Evolutionary conservation across 768 basidiomycete species (phyloP).

Genomic region (Tylopilus subfusipes): DNA sequence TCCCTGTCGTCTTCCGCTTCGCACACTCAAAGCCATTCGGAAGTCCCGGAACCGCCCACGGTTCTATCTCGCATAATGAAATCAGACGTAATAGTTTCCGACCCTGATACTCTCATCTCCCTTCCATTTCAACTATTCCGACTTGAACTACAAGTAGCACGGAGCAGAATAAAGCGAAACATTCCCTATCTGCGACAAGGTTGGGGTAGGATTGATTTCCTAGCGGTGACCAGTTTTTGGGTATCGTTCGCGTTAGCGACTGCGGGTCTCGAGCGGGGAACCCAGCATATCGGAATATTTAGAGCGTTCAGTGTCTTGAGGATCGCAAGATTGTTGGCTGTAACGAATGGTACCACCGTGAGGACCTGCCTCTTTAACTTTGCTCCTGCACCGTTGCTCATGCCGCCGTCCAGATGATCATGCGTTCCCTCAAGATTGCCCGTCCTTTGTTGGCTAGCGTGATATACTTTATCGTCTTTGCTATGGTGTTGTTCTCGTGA

Average conservation of each 20-base stretch:
- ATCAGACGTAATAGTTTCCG: conserved; percentile 35
- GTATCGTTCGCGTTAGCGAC: conserved; percentile 69
- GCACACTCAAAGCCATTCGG: not conserved
- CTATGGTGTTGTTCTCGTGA: conserved; percentile 83
- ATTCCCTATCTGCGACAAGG: conserved; percentile 89
- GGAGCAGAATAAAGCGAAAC: conserved; percentile 56
- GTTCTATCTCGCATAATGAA: conserved; percentile 50
- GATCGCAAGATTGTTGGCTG: conserved; percentile 74
- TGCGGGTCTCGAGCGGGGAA: conserved; percentile 60
- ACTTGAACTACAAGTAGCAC: conserved; percentile 50
- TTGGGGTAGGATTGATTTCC: conserved; percentile 86
- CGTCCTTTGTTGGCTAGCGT: conserved; percentile 86
- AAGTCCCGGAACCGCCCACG: conserved; percentile 39
- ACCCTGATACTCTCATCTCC: conserved; percentile 37
- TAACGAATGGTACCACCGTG: conserved; percentile 92
- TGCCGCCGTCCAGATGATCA: conserved; percentile 56
- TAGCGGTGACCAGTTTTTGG: conserved; percentile 89
- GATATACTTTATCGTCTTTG: conserved; percentile 90
- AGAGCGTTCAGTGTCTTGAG: conserved; percentile 85
- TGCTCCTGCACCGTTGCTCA: conserved; percentile 11
- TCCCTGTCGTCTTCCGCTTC: conserved; percentile 1
- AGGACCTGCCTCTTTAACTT: conserved; percentile 25
- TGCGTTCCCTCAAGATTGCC: conserved; percentile 88
- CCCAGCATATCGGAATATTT: conserved; percentile 78
- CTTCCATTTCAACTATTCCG: conserved; percentile 65